Evolutionary conservation across 2,329 filamentous ascomycete genomes (phyloP), one percentile per base, ranked within the genome.

Genomic region (Aphanoascus verrucosus): DNA sequence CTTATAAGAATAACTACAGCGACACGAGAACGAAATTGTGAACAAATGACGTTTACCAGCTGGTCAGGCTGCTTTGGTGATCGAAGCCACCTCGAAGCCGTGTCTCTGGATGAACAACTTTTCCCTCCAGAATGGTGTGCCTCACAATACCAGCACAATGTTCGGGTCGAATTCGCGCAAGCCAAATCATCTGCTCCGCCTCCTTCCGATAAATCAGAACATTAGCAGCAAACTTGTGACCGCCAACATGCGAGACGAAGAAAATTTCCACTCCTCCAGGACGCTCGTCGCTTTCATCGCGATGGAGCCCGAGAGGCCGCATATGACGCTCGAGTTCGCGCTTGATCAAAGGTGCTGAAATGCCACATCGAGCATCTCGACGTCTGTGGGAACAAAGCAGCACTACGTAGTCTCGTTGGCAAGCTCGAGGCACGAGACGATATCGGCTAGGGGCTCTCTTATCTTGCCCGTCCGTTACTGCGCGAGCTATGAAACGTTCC

Each of bases 141-240:
- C 81, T 79, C 40, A 97, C 81, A 55, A 98, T 81, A 58, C 91
- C 94, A 76, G 96, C 90, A 64, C 89, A 94, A 65, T 97, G 88
- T 72, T 93, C 85, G 0, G 91, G 91, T 65, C 75, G 72, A 19
- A 96, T 83, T 53, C 91, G 76, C 15, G 88, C 91, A 42, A 96
- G 75, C 91, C 91, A 96, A 61, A 96, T 94, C 59, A 90, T 90
- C 74, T 96, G 90, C 46, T 81, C 83, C 1, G 88, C 90, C 28
- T 71, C 69, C 42, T 69, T 67, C 8, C 70, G 67, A 68, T 98
- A 97, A 1, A 98, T 77, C 75, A 98, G 86, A 61, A 97, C 82
- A 64, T 98, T 98, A 37, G 93, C 93, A 41, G 84, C 84, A 72
- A 94, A 97, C 73, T 96, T 96, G 74, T 98, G 93, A 0, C 93